These are phyloP conservation scores for Nasturtium officinale DNA, from an alignment of 345 rosid species.

Conservation along the genomic window DNA sequence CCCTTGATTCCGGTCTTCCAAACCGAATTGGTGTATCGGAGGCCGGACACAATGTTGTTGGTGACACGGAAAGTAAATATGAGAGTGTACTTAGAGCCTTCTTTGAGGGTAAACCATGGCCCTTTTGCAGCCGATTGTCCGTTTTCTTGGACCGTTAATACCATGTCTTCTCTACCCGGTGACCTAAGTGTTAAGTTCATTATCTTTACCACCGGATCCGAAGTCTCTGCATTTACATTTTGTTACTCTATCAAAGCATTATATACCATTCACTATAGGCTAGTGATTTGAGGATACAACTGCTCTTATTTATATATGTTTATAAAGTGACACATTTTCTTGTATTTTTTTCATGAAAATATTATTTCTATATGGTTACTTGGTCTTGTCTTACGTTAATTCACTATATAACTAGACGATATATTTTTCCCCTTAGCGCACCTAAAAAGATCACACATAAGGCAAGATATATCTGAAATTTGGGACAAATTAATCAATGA, in stretches of 20 bases:
- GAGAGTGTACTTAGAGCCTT: constrained; percentile 75
- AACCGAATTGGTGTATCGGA: constrained; percentile 69
- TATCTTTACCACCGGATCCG: constrained; percentile 87
- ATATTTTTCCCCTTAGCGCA: not conserved
- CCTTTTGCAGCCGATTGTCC: constrained; percentile 65
- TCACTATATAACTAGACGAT: not conserved
- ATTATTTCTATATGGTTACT: not conserved
- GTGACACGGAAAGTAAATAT: constrained; percentile 69
- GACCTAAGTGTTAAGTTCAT: constrained; percentile 65
- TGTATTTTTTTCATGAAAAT: not conserved
- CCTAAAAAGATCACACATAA: not conserved
- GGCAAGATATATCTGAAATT: not conserved
- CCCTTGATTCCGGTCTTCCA: constrained; percentile 85
- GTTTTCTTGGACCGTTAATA: constrained; percentile 61
- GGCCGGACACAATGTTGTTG: constrained; percentile 91
- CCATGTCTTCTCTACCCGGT: constrained; percentile 70
- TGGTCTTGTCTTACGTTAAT: not conserved
- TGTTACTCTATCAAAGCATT: constrained; percentile 18
- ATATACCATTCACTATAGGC: not conserved
- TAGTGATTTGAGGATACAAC: not conserved
- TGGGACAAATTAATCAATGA: not conserved
- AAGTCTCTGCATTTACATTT: constrained; percentile 55
- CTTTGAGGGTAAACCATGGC: constrained; percentile 88
- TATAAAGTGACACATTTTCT: not conserved
- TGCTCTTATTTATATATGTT: not conserved